A percentile compares a stretch with the other conserved stretches of the same genome.
These are phyloP conservation scores for Penicillium crystallinum DNA, from an alignment of 495 filamentous ascomycete genomes.

Conservation along the genomic window DNA sequence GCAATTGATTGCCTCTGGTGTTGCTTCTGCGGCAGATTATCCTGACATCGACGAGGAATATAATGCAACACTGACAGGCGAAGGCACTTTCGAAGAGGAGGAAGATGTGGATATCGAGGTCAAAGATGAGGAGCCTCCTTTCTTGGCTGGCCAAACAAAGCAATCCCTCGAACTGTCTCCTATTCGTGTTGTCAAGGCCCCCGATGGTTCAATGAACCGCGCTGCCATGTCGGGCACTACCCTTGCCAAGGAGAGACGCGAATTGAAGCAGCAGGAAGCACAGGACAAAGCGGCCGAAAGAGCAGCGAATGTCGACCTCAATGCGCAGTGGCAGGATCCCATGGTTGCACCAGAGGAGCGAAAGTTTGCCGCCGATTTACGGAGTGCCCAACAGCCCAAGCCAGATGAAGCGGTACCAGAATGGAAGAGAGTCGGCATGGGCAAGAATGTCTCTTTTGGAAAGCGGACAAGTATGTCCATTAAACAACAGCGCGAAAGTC, in stretches of 20 bases:
- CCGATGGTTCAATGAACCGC: conserved; percentile 91
- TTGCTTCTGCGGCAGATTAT: conserved; percentile 83
- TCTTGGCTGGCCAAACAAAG: conserved; percentile 93
- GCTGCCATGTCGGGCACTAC: conserved; percentile 89
- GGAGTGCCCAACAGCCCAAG: conserved; percentile 51
- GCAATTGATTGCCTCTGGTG: conserved; percentile 91
- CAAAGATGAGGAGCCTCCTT: conserved; percentile 91
- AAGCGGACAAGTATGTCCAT: conserved; percentile 88
- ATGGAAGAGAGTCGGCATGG: conserved; percentile 83
- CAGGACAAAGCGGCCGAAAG: conserved; percentile 78
- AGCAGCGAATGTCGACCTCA: conserved; percentile 75
- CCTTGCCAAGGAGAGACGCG: conserved; percentile 85
- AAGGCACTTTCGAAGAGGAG: conserved; percentile 87
- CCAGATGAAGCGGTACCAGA: conserved; percentile 72
- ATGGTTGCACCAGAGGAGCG: conserved; percentile 80
- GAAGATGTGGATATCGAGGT: conserved; percentile 98
- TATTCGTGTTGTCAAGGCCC: conserved; percentile 93
- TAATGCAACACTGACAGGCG: conserved; percentile 76
- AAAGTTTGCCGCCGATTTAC: conserved; percentile 82
- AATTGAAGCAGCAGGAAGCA: conserved; percentile 81
- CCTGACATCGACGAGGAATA: conserved; percentile 95
- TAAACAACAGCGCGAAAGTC: conserved; percentile 85
- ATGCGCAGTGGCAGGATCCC: conserved; percentile 92
- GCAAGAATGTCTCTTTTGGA: conserved; percentile 76
- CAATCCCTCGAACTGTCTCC: conserved; percentile 91